phyloP scores from a whole-genome alignment of 441 rosid species.

The Flueggea neowawraea region DNA sequence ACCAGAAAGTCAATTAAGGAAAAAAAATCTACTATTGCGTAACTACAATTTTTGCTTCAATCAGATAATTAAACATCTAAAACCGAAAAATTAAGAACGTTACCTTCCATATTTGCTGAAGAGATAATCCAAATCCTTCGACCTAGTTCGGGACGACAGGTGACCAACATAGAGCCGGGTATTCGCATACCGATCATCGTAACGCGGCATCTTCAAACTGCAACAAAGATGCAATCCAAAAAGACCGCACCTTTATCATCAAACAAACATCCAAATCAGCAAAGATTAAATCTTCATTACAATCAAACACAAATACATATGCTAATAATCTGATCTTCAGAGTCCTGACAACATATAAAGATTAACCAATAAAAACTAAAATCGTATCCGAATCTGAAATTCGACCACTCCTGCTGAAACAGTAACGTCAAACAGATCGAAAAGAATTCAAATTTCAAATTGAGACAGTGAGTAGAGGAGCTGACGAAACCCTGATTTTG shows the following conservation, averaged over 20 bases:
- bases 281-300: neutral
- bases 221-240: neutral
- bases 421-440: neutral
- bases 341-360: too few relatives aligned
- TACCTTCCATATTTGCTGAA: slow-evolving; percentile 86
- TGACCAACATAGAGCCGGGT: slow-evolving; percentile 73
- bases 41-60: neutral
- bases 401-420: too few relatives aligned
- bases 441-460: slow-evolving; percentile 1
- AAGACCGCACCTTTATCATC: neutral
- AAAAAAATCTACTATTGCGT: neutral
- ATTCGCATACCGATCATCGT: slow-evolving; percentile 48
- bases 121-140: slow-evolving; percentile 77
- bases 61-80: neutral
- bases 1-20: neutral
- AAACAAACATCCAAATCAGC: too few relatives aligned
- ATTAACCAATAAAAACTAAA: too few relatives aligned
- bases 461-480: neutral
- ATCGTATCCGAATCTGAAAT: too few relatives aligned
- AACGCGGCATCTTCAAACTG: slow-evolving; percentile 57
- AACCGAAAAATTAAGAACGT: neutral
- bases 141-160: slow-evolving; percentile 59
- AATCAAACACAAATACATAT: neutral
- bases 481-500: neutral
- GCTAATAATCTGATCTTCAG: neutral